phyloP scores from a whole-genome alignment of 352 stramenopile genomes.

The Pythium phragmiticola region DNA sequence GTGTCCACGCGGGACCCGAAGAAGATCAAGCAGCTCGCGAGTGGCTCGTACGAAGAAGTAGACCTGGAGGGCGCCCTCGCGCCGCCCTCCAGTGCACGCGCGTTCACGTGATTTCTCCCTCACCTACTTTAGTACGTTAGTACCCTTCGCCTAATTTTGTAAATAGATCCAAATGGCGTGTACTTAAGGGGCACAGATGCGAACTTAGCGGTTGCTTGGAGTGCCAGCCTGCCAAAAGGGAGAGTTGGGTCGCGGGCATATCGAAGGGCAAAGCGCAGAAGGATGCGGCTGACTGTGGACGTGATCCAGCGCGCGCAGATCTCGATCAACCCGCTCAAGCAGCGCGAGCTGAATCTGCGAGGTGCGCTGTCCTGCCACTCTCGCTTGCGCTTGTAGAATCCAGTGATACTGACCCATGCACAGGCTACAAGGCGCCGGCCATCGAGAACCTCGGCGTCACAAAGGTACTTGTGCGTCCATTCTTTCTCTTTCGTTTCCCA shows the following conservation, averaged over 20 bases:
- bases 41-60: conserved; percentile 30
- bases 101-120: conserved; percentile 15
- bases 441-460: conserved; percentile 93
- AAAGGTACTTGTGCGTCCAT: conserved; percentile 42
- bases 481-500: not conserved
- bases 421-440: conserved; percentile 89
- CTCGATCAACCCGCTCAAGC: conserved; percentile 89
- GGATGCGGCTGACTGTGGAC: conserved; percentile 87
- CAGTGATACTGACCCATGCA: conserved; percentile 28
- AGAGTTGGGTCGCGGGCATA: not conserved
- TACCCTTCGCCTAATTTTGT: conserved; percentile 24
- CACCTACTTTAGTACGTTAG: conserved; percentile 3
- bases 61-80: conserved; percentile 13
- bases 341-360: conserved; percentile 91
- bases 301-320: conserved; percentile 87
- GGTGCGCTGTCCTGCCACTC: conserved; percentile 39
- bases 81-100: conserved; percentile 17
- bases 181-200: conserved; percentile 11
- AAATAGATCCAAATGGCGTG: conserved; percentile 21
- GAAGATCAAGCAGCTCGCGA: conserved; percentile 30
- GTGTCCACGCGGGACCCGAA: conserved; percentile 23
- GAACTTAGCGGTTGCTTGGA: conserved; percentile 21
- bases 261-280: conserved; percentile 7
- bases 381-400: not conserved
- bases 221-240: conserved; percentile 16